Conservation (phyloP, 495 filamentous ascomycete species). For the Aspergillus wentii region DNA sequence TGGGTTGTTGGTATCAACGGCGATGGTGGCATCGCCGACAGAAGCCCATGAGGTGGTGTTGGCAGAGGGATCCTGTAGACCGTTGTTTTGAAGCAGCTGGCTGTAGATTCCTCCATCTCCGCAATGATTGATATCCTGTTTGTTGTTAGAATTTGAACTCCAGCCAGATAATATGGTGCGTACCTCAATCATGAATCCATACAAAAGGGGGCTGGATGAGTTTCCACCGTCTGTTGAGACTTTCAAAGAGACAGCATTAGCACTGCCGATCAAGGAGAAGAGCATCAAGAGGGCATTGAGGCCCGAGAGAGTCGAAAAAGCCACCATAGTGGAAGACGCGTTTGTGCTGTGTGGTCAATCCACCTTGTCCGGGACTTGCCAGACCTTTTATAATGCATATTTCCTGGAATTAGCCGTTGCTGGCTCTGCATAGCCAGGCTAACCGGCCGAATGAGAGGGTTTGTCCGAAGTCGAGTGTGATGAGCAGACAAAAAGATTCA, state of each 20-base stretch:
- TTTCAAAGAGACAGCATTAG: constrained; percentile 14
- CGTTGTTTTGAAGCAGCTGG: constrained; percentile 62
- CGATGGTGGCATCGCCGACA: constrained; percentile 43
- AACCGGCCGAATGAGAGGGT: background rate
- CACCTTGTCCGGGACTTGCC: background rate
- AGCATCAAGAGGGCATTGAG: constrained; percentile 9
- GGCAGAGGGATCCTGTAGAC: constrained; percentile 48
- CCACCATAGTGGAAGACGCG: constrained; percentile 3
- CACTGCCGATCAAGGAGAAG: constrained; percentile 8
- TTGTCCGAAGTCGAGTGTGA: background rate
- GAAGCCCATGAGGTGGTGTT: constrained; percentile 46
- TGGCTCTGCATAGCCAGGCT: too few relatives aligned
- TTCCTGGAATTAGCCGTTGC: background rate
- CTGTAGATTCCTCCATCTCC: constrained; percentile 71
- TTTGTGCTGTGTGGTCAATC: background rate
- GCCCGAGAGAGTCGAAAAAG: constrained; percentile 9
- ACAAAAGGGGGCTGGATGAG: constrained; percentile 42
- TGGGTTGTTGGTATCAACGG: constrained; percentile 44
- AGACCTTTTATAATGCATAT: background rate
- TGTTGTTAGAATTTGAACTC: constrained; percentile 6
- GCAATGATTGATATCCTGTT: constrained; percentile 61
- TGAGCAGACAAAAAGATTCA: background rate
- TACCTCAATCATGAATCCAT: constrained; percentile 55
- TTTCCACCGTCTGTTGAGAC: constrained; percentile 42
- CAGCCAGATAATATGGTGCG: background rate